Percentiles rank a stretch among this genome's conserved stretches.
Conservation (phyloP, 2,329 filamentous ascomycete species). For the Calonectria honghensis region DNA sequence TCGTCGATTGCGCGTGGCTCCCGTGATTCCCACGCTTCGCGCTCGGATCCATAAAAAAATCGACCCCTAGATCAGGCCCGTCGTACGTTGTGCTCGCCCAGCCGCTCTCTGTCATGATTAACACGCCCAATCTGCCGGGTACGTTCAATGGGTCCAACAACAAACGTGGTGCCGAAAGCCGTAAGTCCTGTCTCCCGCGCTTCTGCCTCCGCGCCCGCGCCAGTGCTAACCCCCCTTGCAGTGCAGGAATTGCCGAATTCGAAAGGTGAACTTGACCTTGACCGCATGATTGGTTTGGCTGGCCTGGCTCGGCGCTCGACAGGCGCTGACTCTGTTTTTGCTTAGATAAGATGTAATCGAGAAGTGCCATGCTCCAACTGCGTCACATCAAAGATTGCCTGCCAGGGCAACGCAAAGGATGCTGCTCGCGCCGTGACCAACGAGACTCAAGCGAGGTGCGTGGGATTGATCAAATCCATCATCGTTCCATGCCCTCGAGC, state of each 20-base stretch:
- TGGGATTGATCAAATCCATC: neutral
- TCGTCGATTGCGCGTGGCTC: neutral
- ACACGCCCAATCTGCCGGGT: constrained; percentile 10
- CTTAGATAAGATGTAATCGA: constrained; percentile 27
- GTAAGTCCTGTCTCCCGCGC: neutral
- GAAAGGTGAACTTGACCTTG: neutral
- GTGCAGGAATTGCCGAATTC: constrained; percentile 23
- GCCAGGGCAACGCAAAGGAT: constrained; percentile 19
- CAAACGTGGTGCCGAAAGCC: constrained; percentile 16
- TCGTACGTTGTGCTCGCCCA: constrained; percentile 11
- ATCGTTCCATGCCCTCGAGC: neutral
- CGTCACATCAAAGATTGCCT: constrained; percentile 16
- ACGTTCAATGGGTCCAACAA: constrained; percentile 11
- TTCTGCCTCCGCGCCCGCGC: neutral
- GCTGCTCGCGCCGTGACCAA: constrained; percentile 8
- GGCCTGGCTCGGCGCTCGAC: constrained; percentile 3
- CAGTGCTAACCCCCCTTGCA: constrained; percentile 1
- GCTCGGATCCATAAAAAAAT: constrained; percentile 13
- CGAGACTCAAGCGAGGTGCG: constrained; percentile 18
- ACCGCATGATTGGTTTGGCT: neutral
- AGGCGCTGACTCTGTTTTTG: neutral
- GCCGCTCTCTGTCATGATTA: neutral
- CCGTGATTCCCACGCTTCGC: constrained; percentile 21
- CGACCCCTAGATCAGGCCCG: constrained; percentile 6
- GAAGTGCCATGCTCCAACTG: constrained; percentile 25